Evolutionary conservation across 345 rosid species (phyloP), one percentile per base, ranked within the genome.

Genomic region (Euphorbia tirucalli): DNA sequence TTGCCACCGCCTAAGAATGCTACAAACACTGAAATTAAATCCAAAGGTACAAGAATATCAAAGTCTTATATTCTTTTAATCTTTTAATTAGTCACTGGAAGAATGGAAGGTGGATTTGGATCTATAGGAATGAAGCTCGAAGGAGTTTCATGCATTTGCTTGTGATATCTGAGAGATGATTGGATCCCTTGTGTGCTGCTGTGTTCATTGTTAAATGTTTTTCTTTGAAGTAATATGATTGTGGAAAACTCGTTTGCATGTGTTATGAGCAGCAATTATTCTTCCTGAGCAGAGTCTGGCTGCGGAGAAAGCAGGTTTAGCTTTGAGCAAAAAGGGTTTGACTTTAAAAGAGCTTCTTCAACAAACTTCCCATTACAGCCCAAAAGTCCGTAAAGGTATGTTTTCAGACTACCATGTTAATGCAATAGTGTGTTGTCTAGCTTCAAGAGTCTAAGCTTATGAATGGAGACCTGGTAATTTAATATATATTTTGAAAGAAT

Each of bases 241-340:
- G 59, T 28, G 61, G 25, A 16, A 35, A 28, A 19, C 3, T 64
- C 24, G 10, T 37, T 54, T 32, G 13, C 44, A 7, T 22, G 25
- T 54, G 27, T 61, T 49, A 61, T 28, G 79, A 77, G 79, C 82
- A 95, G 99, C 96, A 0, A 94, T 94, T 77, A 41, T 90, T 73
- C 91, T 94, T 76, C 98, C 96, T 19, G 95, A 92, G 80, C 97
- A 94, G 76, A 94, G 93, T 79, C 82, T 94, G 73, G 97, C 87
- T 10, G 83, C 89, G 0, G 90, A 90, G 57, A 94, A 88, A 83
- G 71, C 77, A n/a, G 97, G 90, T 43, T 80, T 88, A 19, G 97
- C 98, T 65, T 86, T 92, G 48, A 92, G 82, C 79, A 94, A 86
- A 89, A 94, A 88, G 75, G 97, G 97, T n/a, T 80, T 92, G 85